Evolutionary conservation across 331 rosid genomes (phyloP).

Genomic region (Quercus lobata): DNA sequence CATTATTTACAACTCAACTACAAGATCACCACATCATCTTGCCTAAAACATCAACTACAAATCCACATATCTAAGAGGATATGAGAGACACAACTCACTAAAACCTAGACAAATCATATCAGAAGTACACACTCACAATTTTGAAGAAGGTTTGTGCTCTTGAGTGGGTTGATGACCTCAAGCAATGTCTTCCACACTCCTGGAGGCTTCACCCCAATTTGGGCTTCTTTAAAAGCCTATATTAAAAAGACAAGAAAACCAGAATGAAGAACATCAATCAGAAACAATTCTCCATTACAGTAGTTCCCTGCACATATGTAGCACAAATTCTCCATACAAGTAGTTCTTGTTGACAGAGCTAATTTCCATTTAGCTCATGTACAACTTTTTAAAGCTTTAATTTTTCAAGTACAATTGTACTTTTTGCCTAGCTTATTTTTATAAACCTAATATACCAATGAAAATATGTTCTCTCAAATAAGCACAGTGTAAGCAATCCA

Average conservation of each 20-base stretch:
- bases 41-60: not conserved
- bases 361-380: too few species aligned
- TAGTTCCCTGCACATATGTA: not conserved
- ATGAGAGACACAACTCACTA: slow-evolving; percentile 5
- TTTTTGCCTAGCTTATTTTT: too few species aligned
- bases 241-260: not conserved
- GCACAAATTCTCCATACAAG: too few species aligned
- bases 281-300: not conserved
- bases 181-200: slow-evolving; percentile 84
- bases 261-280: not conserved
- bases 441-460: not conserved
- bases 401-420: too few species aligned
- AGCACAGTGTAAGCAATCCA: not conserved
- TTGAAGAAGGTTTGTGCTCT: slow-evolving; percentile 42
- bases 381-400: too few species aligned
- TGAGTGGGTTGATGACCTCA: slow-evolving; percentile 53
- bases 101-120: slow-evolving; percentile 1
- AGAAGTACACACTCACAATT: slow-evolving; percentile 39
- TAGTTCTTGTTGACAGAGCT: too few species aligned
- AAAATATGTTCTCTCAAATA: not conserved
- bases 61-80: not conserved
- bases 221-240: slow-evolving; percentile 67
- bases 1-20: not conserved
- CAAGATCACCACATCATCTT: not conserved
- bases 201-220: slow-evolving; percentile 55